Conservation (phyloP, 1,284 basidiomycete species). For the Melampsora larici-populina region DNA sequence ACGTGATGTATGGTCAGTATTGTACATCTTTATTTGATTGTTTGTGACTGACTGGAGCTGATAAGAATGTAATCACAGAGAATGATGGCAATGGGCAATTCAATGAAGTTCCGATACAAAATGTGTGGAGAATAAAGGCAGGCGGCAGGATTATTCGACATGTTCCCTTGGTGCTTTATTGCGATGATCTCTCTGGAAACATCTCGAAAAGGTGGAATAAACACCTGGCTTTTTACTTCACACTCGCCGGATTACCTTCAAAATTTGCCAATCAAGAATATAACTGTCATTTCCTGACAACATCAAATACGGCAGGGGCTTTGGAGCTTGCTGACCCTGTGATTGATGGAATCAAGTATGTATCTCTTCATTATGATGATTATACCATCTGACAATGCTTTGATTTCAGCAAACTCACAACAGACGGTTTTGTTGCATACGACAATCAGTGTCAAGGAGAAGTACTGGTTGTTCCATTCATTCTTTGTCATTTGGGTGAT, state of each 20-base stretch:
- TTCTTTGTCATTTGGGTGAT: constrained; percentile 2
- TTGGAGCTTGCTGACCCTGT: constrained; percentile 58
- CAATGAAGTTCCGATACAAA: neutral
- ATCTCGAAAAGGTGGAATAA: too few relatives aligned
- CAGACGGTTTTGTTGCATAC: neutral
- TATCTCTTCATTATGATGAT: neutral
- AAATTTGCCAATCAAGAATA: too few relatives aligned
- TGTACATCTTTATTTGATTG: too few relatives aligned
- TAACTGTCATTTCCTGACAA: too few relatives aligned
- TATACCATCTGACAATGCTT: neutral
- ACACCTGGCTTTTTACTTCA: too few relatives aligned
- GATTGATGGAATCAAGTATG: constrained; percentile 51
- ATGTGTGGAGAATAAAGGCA: constrained; percentile 37
- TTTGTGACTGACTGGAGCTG: too few relatives aligned
- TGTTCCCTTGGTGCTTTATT: constrained; percentile 56
- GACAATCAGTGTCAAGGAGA: neutral
- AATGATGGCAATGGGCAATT: too few relatives aligned
- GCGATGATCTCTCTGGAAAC: constrained; percentile 58
- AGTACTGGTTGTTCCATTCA: neutral
- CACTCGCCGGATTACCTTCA: too few relatives aligned
- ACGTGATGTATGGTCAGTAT: too few relatives aligned
- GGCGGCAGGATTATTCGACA: constrained; percentile 19
- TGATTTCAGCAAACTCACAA: neutral
- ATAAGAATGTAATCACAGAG: too few relatives aligned
- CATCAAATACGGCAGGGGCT: too few relatives aligned